Percentiles rank a stretch among this genome's conserved stretches.
Evolutionary conservation across 75 land plant species (phyloP).

Genomic region (Pinus tabuliformis): DNA sequence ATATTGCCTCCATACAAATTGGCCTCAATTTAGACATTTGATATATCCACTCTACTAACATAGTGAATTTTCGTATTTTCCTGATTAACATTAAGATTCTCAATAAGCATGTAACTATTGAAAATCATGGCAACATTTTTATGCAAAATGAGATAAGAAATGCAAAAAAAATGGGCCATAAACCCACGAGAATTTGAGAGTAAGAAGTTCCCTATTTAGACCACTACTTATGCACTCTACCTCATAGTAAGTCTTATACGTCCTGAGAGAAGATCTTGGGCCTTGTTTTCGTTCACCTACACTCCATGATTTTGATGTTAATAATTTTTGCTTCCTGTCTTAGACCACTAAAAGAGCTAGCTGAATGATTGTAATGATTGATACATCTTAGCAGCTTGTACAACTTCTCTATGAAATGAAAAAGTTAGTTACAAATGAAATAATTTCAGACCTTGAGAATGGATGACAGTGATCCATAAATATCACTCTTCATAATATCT

Average conservation of each 20-base stretch:
- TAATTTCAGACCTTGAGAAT: conserved; percentile 59
- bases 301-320: neutral
- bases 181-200: no score
- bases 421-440: neutral
- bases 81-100: no score
- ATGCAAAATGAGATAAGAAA: no score
- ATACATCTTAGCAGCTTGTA: neutral
- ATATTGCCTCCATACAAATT: no score
- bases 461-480: conserved; percentile 91
- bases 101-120: no score
- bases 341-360: conserved; percentile 1
- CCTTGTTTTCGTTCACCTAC: conserved; percentile 80
- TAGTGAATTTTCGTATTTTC: no score
- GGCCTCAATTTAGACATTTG: no score
- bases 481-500: conserved; percentile 92
- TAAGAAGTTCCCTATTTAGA: neutral
- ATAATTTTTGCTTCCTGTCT: neutral
- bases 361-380: neutral
- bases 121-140: no score
- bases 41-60: no score
- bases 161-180: no score
- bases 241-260: conserved; percentile 52
- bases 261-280: conserved; percentile 41
- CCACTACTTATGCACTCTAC: conserved; percentile 14
- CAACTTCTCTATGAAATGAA: conserved; percentile 2